These are phyloP conservation scores for Aureobasidium sp. DNA, from an alignment of 2,329 filamentous ascomycete species.

Conservation along the genomic window DNA sequence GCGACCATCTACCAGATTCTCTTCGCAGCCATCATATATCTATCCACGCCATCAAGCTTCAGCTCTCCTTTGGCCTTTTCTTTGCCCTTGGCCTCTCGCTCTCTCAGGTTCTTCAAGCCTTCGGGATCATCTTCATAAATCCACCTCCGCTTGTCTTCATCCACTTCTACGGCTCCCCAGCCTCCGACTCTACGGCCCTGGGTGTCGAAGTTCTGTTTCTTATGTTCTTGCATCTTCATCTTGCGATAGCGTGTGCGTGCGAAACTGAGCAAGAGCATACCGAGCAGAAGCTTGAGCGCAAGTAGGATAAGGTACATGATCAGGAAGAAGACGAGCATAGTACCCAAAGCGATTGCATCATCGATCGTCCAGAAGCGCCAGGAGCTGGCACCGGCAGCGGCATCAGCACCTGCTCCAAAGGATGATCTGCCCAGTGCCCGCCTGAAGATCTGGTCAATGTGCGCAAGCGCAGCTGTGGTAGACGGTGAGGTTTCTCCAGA, in stretches of 20 bases:
- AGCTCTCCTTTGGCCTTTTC: slow-evolving; percentile 42
- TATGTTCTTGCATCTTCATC: slow-evolving; percentile 62
- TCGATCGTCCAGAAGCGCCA: slow-evolving; percentile 56
- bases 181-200: slow-evolving; percentile 71
- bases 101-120: slow-evolving; percentile 53
- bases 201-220: slow-evolving; percentile 52
- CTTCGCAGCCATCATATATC: slow-evolving; percentile 95
- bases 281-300: slow-evolving; percentile 67
- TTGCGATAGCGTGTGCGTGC: slow-evolving; percentile 68
- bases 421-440: slow-evolving; percentile 69
- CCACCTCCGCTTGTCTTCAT: slow-evolving; percentile 76
- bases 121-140: slow-evolving; percentile 83
- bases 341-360: slow-evolving; percentile 65
- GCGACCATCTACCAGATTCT: slow-evolving; percentile 69
- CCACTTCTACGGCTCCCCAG: slow-evolving; percentile 79
- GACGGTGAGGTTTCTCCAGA: slow-evolving; percentile 52
- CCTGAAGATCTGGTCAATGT: slow-evolving; percentile 70
- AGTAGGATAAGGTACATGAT: slow-evolving; percentile 78
- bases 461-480: slow-evolving; percentile 68
- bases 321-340: slow-evolving; percentile 82
- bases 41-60: slow-evolving; percentile 59
- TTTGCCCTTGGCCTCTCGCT: slow-evolving; percentile 52
- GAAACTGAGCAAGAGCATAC: slow-evolving; percentile 78
- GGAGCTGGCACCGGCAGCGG: slow-evolving; percentile 26
- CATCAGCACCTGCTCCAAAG: slow-evolving; percentile 45